Conservation (phyloP, 2,329 filamentous ascomycete genomes). For the Talaromyces piceae region DNA sequence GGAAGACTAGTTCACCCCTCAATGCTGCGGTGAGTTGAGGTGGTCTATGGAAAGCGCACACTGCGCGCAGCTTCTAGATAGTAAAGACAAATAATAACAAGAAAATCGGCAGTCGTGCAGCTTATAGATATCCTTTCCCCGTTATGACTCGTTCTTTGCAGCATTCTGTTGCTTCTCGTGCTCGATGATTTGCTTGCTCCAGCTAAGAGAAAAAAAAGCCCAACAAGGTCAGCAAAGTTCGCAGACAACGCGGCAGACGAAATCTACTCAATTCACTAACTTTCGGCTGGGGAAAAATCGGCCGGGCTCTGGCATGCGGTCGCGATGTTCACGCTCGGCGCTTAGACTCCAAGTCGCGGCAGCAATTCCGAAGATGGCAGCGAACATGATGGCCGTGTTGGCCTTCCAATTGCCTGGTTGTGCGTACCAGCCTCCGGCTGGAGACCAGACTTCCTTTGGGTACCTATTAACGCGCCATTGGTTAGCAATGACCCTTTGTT, state of each 20-base stretch:
- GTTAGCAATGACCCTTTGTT: constrained; percentile 16
- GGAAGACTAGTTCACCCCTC: constrained; percentile 23
- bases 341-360: constrained; percentile 64
- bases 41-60: constrained; percentile 33
- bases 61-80: constrained; percentile 17
- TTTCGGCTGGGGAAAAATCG: constrained; percentile 79
- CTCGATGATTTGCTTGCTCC: constrained; percentile 65
- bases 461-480: constrained; percentile 52
- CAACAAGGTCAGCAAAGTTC: constrained; percentile 9
- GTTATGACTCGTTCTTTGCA: constrained; percentile 35
- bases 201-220: too few species aligned
- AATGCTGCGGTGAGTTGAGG: constrained; percentile 26
- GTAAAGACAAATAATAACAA: constrained; percentile 20
- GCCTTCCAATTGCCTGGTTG: constrained; percentile 91
- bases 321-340: constrained; percentile 64
- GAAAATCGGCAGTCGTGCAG: constrained; percentile 1
- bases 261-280: constrained; percentile 46
- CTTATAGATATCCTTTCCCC: constrained; percentile 13
- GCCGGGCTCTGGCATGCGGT: constrained; percentile 66
- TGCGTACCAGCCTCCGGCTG: constrained; percentile 93
- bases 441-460: constrained; percentile 99
- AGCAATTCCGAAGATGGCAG: constrained; percentile 60
- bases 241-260: constrained; percentile 7
- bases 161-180: constrained; percentile 49
- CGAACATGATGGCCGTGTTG: constrained; percentile 75